Evolutionary conservation across 1,139 yeast species (phyloP), one percentile per base, ranked within the genome.

Genomic region (Saccharomyces hybrid): DNA sequence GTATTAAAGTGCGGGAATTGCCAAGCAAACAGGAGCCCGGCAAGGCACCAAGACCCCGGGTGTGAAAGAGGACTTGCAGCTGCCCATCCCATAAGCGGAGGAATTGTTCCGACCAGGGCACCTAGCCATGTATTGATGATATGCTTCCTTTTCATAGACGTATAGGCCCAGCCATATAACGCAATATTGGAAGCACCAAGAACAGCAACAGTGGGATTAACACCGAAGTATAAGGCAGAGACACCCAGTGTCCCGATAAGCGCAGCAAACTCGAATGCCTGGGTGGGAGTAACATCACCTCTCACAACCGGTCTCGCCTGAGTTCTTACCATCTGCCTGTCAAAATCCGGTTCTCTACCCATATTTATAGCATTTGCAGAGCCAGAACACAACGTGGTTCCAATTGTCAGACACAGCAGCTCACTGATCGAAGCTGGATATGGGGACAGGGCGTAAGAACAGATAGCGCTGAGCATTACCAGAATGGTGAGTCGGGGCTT

Each of bases 81-180:
- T 1, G 97, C 97, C 99, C 99, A 93, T 1, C 99, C 99, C 99
- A 93, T 93, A 53, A 95, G 77, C 34, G 99, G 99, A 0, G 99
- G 99, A 46, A 93, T 87, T 0, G 98, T 98, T 3, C 99, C 99
- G 2, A 95, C 99, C 8, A 95, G 69, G 1, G 99, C 99, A 26
- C 99, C 99, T 1, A 93, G 95, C 99, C 99, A 93, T 0, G 99
- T 93, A 70, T 93, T 93, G 49, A 87, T 69, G 51, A 93, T 93
- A 16, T 89, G 84, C 59, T 78, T 81, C 54, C 99, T 78, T 67
- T 93, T 93, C 67, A 95, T 75, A 0, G 97, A 86, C 0, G 99
- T 93, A 73, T 93, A 93, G 1, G 86, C 72, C 86, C 98, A 91
- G 0, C 95, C 83, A 67, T 93, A 93, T 16, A 93, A 78, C 0